Evolutionary conservation across 306 rosid species (phyloP), one percentile per base, ranked within the genome.

Genomic region (Begonia masoniana): DNA sequence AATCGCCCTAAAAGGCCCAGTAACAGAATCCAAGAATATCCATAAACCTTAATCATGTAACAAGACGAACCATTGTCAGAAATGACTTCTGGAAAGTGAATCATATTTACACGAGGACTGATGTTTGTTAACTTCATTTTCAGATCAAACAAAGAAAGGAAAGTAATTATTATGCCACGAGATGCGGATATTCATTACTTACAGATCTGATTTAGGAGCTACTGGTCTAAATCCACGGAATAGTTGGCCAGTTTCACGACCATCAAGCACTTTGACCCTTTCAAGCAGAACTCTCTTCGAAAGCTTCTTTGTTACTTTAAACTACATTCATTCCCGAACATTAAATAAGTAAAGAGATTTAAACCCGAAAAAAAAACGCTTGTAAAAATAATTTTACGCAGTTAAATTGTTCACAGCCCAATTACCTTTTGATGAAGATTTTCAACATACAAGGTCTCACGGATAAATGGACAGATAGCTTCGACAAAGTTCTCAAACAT

Each of bases 261-360:
- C 80, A 43, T 71, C 68, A 52, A 82, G 66, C 49, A 76, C 68
- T 62, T 74, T 80, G 58, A 65, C 76, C 74, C 95, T 74, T 73
- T 85, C 77, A 52, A 72, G 57, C 48, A 82, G 75, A 59, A 57
- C 95, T 43, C 77, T 82, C 73, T 3, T 78, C 41, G 84, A 43
- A 58, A 89, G 91, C 72, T 88, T 77, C 74, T 57, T 82, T 68
- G 75, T 80, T 66, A 76, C 72, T 69, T 69, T 80, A 55, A 81
- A 79, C 95, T 85, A 62, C 55, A 74, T 51, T 47, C 61, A 75
- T 36, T 65, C 59, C 45, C 66, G 63, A 42, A 12, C 26, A 56
- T 26, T 12, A 41, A 59, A 59, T 47, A 36, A 0, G 36, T 11
- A 59, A 31, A 51, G 4, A 59, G 41, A 45, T 45, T 45, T 45